Evolutionary conservation across 331 rosid species (phyloP).

Genomic region (Acacia pycnantha): DNA sequence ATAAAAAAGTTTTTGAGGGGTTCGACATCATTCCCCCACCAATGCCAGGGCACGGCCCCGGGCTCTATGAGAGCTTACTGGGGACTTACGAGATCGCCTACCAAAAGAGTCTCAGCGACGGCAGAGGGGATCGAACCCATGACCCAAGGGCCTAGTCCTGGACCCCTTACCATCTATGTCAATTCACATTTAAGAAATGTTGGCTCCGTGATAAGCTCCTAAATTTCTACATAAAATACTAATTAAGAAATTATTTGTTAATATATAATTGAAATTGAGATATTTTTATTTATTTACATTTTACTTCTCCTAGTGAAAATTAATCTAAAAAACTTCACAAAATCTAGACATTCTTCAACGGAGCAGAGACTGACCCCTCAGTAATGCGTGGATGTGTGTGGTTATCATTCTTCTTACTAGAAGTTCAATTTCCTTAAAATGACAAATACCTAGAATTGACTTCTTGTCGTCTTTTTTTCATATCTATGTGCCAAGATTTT

Average conservation of each 20-base stretch:
- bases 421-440: neutral
- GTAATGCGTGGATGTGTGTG: neutral
- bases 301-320: neutral
- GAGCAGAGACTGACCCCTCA: neutral
- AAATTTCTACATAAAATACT: neutral
- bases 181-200: too few relatives aligned
- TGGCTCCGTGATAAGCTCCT: conserved; percentile 24
- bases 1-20: too few relatives aligned
- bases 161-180: too few relatives aligned
- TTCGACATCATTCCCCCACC: too few relatives aligned
- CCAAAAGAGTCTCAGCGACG: too few relatives aligned
- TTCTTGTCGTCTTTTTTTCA: neutral
- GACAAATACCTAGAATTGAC: neutral
- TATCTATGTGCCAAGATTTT: neutral
- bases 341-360: neutral
- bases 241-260: too few relatives aligned
- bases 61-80: too few relatives aligned
- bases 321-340: neutral
- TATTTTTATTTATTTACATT: neutral
- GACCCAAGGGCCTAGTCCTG: too few relatives aligned
- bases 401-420: neutral
- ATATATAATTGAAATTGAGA: neutral
- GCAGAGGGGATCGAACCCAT: too few relatives aligned
- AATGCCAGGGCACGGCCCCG: too few relatives aligned
- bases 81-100: too few relatives aligned